A percentile compares a stretch with the other conserved stretches of the same genome.
phyloP scores from a whole-genome alignment of 1,284 basidiomycete species.

The Calocybe gambosa region DNA sequence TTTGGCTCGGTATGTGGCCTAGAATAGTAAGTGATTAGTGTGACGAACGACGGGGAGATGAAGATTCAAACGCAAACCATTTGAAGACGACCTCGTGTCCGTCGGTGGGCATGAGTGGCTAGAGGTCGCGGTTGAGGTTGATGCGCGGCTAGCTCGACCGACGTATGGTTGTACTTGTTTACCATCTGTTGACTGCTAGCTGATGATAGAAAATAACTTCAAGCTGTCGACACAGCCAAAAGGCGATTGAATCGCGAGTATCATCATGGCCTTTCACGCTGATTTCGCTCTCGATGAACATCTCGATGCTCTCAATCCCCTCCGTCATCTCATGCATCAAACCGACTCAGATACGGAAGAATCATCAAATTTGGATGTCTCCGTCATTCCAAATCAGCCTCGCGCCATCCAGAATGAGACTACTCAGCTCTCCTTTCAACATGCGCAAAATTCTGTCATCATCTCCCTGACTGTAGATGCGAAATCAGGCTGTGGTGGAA shows the following conservation, averaged over 20 bases:
- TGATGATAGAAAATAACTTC: too few relatives aligned
- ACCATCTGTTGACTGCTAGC: background rate
- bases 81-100: slow-evolving; percentile 40
- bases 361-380: slow-evolving; percentile 20
- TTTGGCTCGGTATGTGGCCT: slow-evolving; percentile 56
- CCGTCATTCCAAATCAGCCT: slow-evolving; percentile 51
- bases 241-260: slow-evolving; percentile 5
- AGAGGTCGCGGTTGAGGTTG: background rate
- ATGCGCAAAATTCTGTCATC: slow-evolving; percentile 23
- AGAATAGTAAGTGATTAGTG: slow-evolving; percentile 16
- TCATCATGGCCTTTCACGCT: slow-evolving; percentile 11
- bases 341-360: slow-evolving; percentile 6
- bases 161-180: slow-evolving; percentile 5
- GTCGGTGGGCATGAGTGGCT: slow-evolving; percentile 24
- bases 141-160: slow-evolving; percentile 6
- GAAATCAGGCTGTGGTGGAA: slow-evolving; percentile 83
- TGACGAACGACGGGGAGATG: slow-evolving; percentile 17
- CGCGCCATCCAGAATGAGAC: slow-evolving; percentile 45
- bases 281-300: slow-evolving; percentile 43
- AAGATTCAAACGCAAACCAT: slow-evolving; percentile 34
- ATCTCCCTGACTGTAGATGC: slow-evolving; percentile 66
- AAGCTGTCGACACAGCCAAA: background rate
- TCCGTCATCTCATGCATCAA: slow-evolving; percentile 52
- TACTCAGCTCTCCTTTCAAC: slow-evolving; percentile 41
- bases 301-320: slow-evolving; percentile 53